These are phyloP conservation scores for Melanogaster broomeanus DNA, from an alignment of 768 basidiomycete genomes.

Conservation along the genomic window DNA sequence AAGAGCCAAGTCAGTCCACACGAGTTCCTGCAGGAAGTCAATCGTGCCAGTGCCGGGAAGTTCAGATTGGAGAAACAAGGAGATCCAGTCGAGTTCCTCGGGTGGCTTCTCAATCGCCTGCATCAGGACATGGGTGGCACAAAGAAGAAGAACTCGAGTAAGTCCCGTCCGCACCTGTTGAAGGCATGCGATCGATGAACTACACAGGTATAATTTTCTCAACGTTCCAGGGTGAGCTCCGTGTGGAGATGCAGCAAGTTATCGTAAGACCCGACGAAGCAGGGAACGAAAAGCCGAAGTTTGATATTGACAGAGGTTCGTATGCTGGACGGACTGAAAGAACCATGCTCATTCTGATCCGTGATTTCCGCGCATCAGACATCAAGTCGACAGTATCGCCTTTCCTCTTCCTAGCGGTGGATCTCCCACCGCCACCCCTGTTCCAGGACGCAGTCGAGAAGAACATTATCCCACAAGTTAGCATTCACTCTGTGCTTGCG, in stretches of 20 bases:
- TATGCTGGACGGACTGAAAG: slow-evolving; percentile 7
- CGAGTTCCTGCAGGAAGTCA: slow-evolving; percentile 97
- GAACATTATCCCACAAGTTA: slow-evolving; percentile 98
- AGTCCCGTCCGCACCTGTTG: slow-evolving; percentile 32
- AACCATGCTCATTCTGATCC: slow-evolving; percentile 12
- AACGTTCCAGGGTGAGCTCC: slow-evolving; percentile 92
- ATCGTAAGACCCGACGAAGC: slow-evolving; percentile 78
- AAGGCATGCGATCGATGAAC: slow-evolving; percentile 18
- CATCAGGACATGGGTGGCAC: slow-evolving; percentile 94
- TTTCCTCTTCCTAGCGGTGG: slow-evolving; percentile 94
- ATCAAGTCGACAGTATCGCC: slow-evolving; percentile 85
- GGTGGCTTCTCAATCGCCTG: slow-evolving; percentile 92
- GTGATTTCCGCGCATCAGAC: slow-evolving; percentile 50
- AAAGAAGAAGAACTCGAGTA: slow-evolving; percentile 90
- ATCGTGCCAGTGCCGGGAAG: slow-evolving; percentile 83
- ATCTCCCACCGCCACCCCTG: slow-evolving; percentile 95
- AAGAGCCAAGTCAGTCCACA: slow-evolving; percentile 99
- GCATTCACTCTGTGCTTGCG: slow-evolving; percentile 82
- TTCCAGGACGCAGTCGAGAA: slow-evolving; percentile 97
- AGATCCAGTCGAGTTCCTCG: slow-evolving; percentile 93
- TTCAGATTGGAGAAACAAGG: slow-evolving; percentile 94
- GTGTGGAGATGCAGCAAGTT: slow-evolving; percentile 92
- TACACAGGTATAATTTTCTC: slow-evolving; percentile 82
- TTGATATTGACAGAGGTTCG: slow-evolving; percentile 92
- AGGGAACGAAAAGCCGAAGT: slow-evolving; percentile 79